Evolutionary conservation across 1,284 basidiomycete species (phyloP).

Genomic region (Heterobasidion annosum): DNA sequence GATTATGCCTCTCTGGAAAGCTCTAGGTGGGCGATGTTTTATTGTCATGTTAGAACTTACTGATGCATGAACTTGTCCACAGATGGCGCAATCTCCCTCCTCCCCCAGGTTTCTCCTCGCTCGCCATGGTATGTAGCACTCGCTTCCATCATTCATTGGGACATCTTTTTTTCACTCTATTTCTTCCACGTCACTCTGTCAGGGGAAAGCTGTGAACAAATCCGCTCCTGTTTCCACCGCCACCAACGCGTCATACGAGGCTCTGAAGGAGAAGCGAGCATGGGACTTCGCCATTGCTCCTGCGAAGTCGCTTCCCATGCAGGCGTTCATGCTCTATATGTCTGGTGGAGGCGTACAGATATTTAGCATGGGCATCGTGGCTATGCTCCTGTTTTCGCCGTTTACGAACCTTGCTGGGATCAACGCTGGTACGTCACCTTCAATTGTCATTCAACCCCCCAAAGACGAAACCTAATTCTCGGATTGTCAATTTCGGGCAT

Average conservation of each 20-base stretch:
- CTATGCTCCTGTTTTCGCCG: constrained; percentile 79
- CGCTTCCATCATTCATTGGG: constrained; percentile 1
- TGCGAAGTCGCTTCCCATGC: constrained; percentile 87
- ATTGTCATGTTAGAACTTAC: not conserved
- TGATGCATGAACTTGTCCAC: not conserved
- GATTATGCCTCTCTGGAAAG: constrained; percentile 28
- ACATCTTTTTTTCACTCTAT: constrained; percentile 7
- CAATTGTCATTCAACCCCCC: not conserved
- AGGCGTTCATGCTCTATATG: constrained; percentile 95
- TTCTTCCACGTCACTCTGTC: constrained; percentile 12
- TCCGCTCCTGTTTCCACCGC: constrained; percentile 19
- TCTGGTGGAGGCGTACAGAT: constrained; percentile 89
- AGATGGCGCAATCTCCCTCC: constrained; percentile 19
- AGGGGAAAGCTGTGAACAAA: constrained; percentile 35
- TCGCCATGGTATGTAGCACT: constrained; percentile 7
- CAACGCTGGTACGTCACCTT: constrained; percentile 50
- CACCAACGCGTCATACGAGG: constrained; percentile 38
- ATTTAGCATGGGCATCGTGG: constrained; percentile 89
- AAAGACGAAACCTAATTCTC: not conserved
- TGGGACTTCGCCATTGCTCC: constrained; percentile 84
- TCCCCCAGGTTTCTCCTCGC: constrained; percentile 49
- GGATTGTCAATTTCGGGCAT: not conserved
- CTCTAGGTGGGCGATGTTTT: constrained; percentile 20
- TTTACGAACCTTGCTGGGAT: constrained; percentile 74
- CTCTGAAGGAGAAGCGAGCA: constrained; percentile 72